Evolutionary conservation across 768 basidiomycete genomes (phyloP), one percentile per base, ranked within the genome.

Genomic region (Lactarius sp.): DNA sequence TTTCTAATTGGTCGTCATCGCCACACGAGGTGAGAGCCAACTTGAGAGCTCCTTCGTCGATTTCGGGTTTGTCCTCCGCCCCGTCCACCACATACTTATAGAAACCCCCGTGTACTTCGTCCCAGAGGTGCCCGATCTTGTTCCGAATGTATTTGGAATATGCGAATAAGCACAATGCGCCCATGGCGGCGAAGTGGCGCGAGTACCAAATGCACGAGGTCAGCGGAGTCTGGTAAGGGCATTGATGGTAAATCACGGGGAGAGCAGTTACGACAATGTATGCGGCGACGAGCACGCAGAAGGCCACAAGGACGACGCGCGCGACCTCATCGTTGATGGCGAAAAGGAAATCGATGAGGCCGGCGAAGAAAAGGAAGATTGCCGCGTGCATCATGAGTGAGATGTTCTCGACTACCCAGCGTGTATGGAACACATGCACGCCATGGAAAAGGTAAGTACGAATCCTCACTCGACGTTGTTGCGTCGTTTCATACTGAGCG

Each of bases 391-490:
- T 20, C 20, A 57, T 0, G 34, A 57, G 8, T 10, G 56, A 36
- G 34, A 55, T 36, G n/a, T 52, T n/a, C 34, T 52, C 36, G 36
- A 64, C 55, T 5, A 66, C 6, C 44, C 46, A 47, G 13, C 61
- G 51, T 13, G 47, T 22, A 6, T 56, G 65, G 44, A 62, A 66
- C 0, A 8, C 4, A 0, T 34, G 4, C 8, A 64, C 20, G 46
- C 65, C 65, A 3, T 36, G 18, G 31, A n/a, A 39, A 13, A 66
- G 56, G 52, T 18, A 62, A 3, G 56, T 54, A 18, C 65, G 65
- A 36, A 66, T 34, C 33, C 65, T 47, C 52, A 57, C 56, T 3
- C 61, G 65, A 50, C 33, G 44, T 7, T 39, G 3, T 18, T 61
- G 56, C 2, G 33, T 14, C 5, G 36, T 46, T 3, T 22, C 4